Evolutionary conservation across 1,139 yeast species (phyloP), one percentile per base, ranked within the genome.

Genomic region (Blastobotrys elegans): DNA sequence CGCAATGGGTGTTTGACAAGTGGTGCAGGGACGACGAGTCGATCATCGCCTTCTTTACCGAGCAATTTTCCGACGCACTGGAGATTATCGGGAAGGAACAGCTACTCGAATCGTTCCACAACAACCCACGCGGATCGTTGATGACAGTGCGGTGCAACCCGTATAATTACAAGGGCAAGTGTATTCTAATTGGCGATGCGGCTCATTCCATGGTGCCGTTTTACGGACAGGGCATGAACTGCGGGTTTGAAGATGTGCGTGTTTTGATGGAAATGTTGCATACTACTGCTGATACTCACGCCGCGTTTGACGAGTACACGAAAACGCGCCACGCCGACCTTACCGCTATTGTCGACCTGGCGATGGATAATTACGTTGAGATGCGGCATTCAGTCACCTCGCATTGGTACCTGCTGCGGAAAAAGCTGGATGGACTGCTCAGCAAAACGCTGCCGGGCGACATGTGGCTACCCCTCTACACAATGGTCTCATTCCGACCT

Each of bases 171-270:
- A 67, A 71, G 37, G 89, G 83, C 34, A 76, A 77, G 50, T 82
- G 82, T 14, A 70, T 90, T 13, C 69, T 90, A 4, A 70, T 90
- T 31, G 97, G 97, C 3, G 97, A 90, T 65, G 96, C 97, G 1
- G 95, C 97, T 0, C 97, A 90, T 65, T 82, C 94, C 14, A 89
- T 89, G 96, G 97, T 90, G 3, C 97, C 97, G 13, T 90, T 90
- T 63, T 90, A 89, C 60, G 97, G 97, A 6, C 97, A 90, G 64
- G 97, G 97, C 2, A 84, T 90, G 94, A 90, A 90, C 64, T 87
- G 96, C 62, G 97, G 97, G 1, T 84, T 90, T 62, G 97, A 90
- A 65, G 97, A 90, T 59, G 89, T 89, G 11, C 72, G 82, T 45
- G 78, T 82, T 1, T 69, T 90, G 48, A 69, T 84, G 70, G 73